phyloP scores from a whole-genome alignment of 805 yeast genomes.

The Teunomyces panamensis region DNA sequence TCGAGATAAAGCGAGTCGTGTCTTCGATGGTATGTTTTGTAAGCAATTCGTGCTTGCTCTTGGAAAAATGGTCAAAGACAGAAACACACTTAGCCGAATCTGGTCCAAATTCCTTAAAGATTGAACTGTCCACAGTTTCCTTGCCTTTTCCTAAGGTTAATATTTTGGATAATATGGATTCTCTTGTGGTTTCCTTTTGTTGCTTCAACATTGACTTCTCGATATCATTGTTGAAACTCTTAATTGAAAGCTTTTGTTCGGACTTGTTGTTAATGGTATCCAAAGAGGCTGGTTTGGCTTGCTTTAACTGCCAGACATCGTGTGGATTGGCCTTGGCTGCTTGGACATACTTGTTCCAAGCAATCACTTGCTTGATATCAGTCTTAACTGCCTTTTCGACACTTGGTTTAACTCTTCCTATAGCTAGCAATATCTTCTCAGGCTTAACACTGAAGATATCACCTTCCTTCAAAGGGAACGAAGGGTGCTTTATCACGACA shows the following conservation, averaged over 20 bases:
- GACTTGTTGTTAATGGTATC: constrained; percentile 20
- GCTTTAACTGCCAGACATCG: constrained; percentile 50
- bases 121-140: constrained; percentile 18
- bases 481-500: constrained; percentile 70
- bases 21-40: constrained; percentile 14
- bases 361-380: constrained; percentile 67
- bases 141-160: constrained; percentile 27
- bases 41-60: constrained; percentile 26
- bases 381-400: constrained; percentile 61
- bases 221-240: constrained; percentile 34
- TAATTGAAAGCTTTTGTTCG: constrained; percentile 14
- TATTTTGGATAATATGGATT: constrained; percentile 44
- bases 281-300: constrained; percentile 40
- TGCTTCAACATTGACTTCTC: constrained; percentile 42
- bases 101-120: constrained; percentile 14
- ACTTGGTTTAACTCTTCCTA: constrained; percentile 84
- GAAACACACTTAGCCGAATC: constrained; percentile 37
- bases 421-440: constrained; percentile 75
- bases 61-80: constrained; percentile 26
- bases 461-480: constrained; percentile 75
- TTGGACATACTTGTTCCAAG: constrained; percentile 73
- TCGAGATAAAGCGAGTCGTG: constrained; percentile 26
- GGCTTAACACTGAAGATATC: constrained; percentile 86
- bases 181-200: constrained; percentile 44
- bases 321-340: constrained; percentile 56